phyloP scores from a whole-genome alignment of 306 rosid species.

The Medicago arabica region DNA sequence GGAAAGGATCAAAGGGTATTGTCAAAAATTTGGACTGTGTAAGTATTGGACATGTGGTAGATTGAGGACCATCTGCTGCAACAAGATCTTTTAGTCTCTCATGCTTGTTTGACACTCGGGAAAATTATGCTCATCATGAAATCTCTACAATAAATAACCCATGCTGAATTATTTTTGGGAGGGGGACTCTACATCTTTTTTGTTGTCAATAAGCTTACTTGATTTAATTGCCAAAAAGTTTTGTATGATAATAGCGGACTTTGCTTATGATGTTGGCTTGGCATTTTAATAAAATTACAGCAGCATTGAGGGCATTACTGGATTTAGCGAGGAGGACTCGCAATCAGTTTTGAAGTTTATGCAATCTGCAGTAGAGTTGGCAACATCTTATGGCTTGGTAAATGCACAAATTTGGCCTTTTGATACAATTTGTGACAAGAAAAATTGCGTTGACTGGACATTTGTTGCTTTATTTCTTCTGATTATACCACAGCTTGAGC shows the following conservation, averaged over 20 bases:
- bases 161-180: not conserved
- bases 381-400: conserved; percentile 71
- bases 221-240: conserved; percentile 21
- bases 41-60: too few relatives aligned
- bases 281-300: conserved; percentile 55
- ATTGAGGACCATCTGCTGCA: too few relatives aligned
- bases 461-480: conserved; percentile 29
- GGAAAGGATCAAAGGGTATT: too few relatives aligned
- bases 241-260: conserved; percentile 31
- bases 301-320: conserved; percentile 84
- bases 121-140: not conserved
- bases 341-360: conserved; percentile 66
- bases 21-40: too few relatives aligned
- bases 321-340: conserved; percentile 70
- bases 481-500: conserved; percentile 30
- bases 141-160: not conserved
- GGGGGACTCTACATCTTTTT: not conserved
- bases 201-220: conserved; percentile 11
- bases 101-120: not conserved
- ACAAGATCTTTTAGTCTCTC: too few relatives aligned
- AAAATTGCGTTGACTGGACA: not conserved
- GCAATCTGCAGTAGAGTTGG: conserved; percentile 71
- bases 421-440: conserved; percentile 25
- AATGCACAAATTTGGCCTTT: conserved; percentile 12
- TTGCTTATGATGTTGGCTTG: conserved; percentile 37